A percentile compares a stretch with the other conserved stretches of the same genome.
phyloP scores from a whole-genome alignment of 495 filamentous ascomycete species.

The Podospora tetraspora region DNA sequence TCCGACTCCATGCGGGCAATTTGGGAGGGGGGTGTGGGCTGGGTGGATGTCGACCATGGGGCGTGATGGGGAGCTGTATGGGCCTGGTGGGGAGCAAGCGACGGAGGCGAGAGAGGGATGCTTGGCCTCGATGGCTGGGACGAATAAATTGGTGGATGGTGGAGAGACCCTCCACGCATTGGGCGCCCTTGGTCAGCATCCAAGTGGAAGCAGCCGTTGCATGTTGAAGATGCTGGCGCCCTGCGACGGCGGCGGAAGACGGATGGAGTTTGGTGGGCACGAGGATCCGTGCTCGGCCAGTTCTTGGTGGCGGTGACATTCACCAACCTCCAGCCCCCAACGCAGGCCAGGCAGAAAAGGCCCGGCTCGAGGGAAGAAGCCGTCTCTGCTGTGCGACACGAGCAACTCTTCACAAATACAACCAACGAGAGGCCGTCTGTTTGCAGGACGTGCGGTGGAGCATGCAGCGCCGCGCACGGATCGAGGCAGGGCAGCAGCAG shows the following conservation, averaged over 20 bases:
- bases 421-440: not conserved
- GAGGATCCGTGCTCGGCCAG: too few species aligned
- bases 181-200: not conserved
- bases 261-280: not conserved
- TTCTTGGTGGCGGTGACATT: too few species aligned
- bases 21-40: slow-evolving; percentile 15
- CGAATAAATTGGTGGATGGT: slow-evolving; percentile 27
- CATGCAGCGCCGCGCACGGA: slow-evolving; percentile 13
- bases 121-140: slow-evolving; percentile 20
- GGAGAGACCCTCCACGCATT: slow-evolving; percentile 19
- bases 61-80: not conserved
- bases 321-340: not conserved
- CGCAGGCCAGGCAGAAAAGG: not conserved
- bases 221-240: not conserved
- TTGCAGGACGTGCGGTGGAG: slow-evolving; percentile 1
- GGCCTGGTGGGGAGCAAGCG: not conserved
- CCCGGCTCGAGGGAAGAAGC: not conserved
- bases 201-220: not conserved
- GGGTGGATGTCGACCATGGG: slow-evolving; percentile 19
- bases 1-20: slow-evolving; percentile 25
- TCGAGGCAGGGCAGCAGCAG: slow-evolving; percentile 6
- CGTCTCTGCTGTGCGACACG: not conserved
- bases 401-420: not conserved
- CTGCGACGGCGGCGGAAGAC: not conserved
- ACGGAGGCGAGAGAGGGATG: slow-evolving; percentile 15